Evolutionary conservation across 805 yeast genomes (phyloP).

Genomic region (Yamadazyma ubonensis): DNA sequence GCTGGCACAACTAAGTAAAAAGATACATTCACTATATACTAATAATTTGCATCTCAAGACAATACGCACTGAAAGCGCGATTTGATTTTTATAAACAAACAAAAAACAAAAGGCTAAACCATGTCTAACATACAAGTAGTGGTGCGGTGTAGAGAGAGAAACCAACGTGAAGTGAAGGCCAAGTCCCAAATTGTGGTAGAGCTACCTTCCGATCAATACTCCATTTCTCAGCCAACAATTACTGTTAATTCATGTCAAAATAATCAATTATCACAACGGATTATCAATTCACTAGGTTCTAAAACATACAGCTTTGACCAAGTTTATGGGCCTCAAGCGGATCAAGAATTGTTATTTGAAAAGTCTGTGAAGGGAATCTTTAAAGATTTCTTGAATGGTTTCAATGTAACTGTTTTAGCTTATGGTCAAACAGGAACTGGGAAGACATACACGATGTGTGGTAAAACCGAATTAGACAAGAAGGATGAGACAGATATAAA

Average conservation of each 20-base stretch:
- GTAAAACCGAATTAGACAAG: slow-evolving; percentile 25
- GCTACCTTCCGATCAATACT: slow-evolving; percentile 37
- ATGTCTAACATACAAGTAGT: slow-evolving; percentile 50
- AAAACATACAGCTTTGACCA: slow-evolving; percentile 72
- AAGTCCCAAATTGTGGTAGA: slow-evolving; percentile 50
- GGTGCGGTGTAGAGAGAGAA: slow-evolving; percentile 55
- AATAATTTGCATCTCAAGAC: not conserved
- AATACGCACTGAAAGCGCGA: slow-evolving; percentile 4
- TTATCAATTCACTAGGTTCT: slow-evolving; percentile 34
- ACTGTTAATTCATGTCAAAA: slow-evolving; percentile 16
- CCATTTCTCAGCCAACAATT: slow-evolving; percentile 23
- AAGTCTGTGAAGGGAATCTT: slow-evolving; percentile 72
- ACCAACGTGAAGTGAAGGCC: slow-evolving; percentile 40
- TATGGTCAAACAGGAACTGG: slow-evolving; percentile 88
- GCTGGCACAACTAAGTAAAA: too few relatives aligned
- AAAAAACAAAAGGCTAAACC: slow-evolving; percentile 1
- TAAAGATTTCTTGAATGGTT: slow-evolving; percentile 58
- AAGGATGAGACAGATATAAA: slow-evolving; percentile 7
- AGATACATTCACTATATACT: too few relatives aligned
- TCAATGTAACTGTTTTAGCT: slow-evolving; percentile 77
- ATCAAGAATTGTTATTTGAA: slow-evolving; percentile 64
- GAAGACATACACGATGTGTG: slow-evolving; percentile 74
- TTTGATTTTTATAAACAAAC: slow-evolving; percentile 8
- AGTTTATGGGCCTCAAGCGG: slow-evolving; percentile 81
- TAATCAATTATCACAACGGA: slow-evolving; percentile 17